phyloP scores from a whole-genome alignment of 805 yeast genomes.

The Saccharomycopsis microspora region DNA sequence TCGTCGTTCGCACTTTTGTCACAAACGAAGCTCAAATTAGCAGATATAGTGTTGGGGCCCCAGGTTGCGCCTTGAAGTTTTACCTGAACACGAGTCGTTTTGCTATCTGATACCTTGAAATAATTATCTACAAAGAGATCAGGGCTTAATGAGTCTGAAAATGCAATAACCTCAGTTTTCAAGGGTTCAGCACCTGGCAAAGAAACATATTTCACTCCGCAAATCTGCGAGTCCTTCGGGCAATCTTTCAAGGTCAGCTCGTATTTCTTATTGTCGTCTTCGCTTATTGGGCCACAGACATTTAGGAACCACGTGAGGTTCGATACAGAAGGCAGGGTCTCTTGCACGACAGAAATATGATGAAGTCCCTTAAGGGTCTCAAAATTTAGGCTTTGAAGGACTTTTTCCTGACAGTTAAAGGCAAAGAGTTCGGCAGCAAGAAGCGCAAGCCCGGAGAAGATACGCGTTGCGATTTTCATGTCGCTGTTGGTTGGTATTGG shows the following conservation, averaged over 20 bases:
- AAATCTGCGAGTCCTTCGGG: slow-evolving; percentile 60
- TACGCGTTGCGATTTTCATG: background rate
- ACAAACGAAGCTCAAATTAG: slow-evolving; percentile 39
- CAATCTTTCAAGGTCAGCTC: slow-evolving; percentile 36
- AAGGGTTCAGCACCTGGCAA: slow-evolving; percentile 35
- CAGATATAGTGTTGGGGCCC: slow-evolving; percentile 50
- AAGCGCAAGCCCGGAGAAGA: background rate
- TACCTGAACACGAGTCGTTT: slow-evolving; percentile 25
- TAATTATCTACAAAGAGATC: slow-evolving; percentile 17
- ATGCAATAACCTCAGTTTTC: slow-evolving; percentile 52
- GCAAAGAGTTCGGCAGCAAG: slow-evolving; percentile 1
- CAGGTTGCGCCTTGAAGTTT: slow-evolving; percentile 45
- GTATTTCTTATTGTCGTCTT: slow-evolving; percentile 23
- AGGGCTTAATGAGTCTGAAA: slow-evolving; percentile 31
- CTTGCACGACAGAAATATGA: slow-evolving; percentile 26
- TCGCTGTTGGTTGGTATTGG: background rate
- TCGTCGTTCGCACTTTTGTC: slow-evolving; percentile 26
- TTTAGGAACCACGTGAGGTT: slow-evolving; percentile 58
- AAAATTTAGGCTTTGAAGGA: slow-evolving; percentile 27
- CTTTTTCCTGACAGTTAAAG: slow-evolving; percentile 9
- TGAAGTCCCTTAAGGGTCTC: slow-evolving; percentile 39
- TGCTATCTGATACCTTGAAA: slow-evolving; percentile 21
- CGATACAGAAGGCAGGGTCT: slow-evolving; percentile 75
- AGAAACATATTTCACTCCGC: slow-evolving; percentile 55
- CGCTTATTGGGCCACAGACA: slow-evolving; percentile 45